phyloP scores from a whole-genome alignment of 352 stramenopile genomes.

The Elongisporangium anandrum region DNA sequence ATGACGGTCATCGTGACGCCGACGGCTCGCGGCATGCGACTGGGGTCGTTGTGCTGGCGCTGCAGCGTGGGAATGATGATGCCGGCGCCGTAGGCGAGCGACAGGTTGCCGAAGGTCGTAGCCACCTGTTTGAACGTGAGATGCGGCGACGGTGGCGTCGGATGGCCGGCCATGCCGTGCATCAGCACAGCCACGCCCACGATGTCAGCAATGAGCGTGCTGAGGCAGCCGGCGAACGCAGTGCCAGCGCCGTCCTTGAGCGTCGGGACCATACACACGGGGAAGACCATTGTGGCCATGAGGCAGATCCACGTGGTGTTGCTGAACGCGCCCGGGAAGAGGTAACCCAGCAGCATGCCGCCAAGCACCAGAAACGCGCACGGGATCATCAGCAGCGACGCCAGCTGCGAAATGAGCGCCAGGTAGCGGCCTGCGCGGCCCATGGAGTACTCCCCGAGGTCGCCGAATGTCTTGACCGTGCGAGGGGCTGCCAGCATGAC shows the following conservation, averaged over 20 bases:
- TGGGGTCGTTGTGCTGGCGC: conserved; percentile 41
- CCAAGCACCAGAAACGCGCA: conserved; percentile 47
- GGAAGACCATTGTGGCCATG: conserved; percentile 39
- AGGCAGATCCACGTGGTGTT: conserved; percentile 42
- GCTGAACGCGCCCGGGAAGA: conserved; percentile 43
- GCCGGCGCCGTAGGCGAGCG: conserved; percentile 42
- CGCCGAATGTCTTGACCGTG: conserved; percentile 45
- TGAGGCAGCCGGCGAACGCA: conserved; percentile 37
- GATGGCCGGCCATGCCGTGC: conserved; percentile 39
- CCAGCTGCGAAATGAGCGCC: conserved; percentile 34
- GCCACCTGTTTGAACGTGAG: conserved; percentile 41
- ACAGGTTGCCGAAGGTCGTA: conserved; percentile 43
- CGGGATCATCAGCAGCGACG: conserved; percentile 28
- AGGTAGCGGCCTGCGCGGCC: conserved; percentile 32
- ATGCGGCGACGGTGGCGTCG: conserved; percentile 26
- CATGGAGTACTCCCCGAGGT: conserved; percentile 28
- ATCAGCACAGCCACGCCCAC: conserved; percentile 35
- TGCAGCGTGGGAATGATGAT: conserved; percentile 49
- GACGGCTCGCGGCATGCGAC: conserved; percentile 48
- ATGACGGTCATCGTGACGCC: conserved; percentile 43
- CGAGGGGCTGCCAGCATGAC: conserved; percentile 37
- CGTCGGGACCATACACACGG: conserved; percentile 38
- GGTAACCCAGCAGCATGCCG: conserved; percentile 27
- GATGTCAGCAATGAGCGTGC: conserved; percentile 41
- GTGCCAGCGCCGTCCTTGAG: conserved; percentile 41